These are phyloP conservation scores for Cercospora beticola DNA, from an alignment of 2,329 filamentous ascomycete species.

Conservation along the genomic window DNA sequence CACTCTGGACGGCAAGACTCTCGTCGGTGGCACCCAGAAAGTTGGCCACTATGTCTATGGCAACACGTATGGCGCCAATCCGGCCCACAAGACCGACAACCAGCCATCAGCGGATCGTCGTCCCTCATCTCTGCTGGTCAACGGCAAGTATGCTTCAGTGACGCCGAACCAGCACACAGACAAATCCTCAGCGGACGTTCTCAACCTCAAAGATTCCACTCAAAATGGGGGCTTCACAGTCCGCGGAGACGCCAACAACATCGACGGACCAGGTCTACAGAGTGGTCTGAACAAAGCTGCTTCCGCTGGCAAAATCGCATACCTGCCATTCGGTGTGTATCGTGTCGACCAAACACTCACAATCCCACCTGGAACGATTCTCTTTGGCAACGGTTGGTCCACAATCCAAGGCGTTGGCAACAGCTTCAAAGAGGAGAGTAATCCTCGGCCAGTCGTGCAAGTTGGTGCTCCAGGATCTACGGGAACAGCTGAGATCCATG, in stretches of 20 bases:
- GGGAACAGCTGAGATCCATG: slow-evolving; percentile 52
- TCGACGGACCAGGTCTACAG: slow-evolving; percentile 36
- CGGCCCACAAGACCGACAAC: slow-evolving; percentile 14
- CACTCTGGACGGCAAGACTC: slow-evolving; percentile 5
- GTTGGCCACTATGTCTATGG: slow-evolving; percentile 23
- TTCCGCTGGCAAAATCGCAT: slow-evolving; percentile 38
- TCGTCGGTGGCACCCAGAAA: not conserved
- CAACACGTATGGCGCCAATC: slow-evolving; percentile 21
- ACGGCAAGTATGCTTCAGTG: slow-evolving; percentile 10
- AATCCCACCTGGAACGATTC: slow-evolving; percentile 50
- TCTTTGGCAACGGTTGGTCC: slow-evolving; percentile 58
- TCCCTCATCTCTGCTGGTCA: not conserved
- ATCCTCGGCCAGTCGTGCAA: slow-evolving; percentile 51
- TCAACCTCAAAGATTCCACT: slow-evolving; percentile 18
- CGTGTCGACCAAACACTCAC: slow-evolving; percentile 47
- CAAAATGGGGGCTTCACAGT: slow-evolving; percentile 19
- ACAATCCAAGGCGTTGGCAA: slow-evolving; percentile 48
- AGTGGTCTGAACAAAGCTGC: slow-evolving; percentile 23
- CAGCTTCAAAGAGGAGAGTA: slow-evolving; percentile 46
- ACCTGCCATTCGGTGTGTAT: slow-evolving; percentile 47
- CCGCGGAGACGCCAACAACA: slow-evolving; percentile 39
- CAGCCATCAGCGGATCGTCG: not conserved
- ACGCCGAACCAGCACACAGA: slow-evolving; percentile 10
- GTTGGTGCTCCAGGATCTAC: slow-evolving; percentile 53
- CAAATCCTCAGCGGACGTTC: slow-evolving; percentile 13